Percentiles rank a stretch among this genome's conserved stretches.
phyloP scores from a whole-genome alignment of 345 rosid species.

The Corchorus olitorius region DNA sequence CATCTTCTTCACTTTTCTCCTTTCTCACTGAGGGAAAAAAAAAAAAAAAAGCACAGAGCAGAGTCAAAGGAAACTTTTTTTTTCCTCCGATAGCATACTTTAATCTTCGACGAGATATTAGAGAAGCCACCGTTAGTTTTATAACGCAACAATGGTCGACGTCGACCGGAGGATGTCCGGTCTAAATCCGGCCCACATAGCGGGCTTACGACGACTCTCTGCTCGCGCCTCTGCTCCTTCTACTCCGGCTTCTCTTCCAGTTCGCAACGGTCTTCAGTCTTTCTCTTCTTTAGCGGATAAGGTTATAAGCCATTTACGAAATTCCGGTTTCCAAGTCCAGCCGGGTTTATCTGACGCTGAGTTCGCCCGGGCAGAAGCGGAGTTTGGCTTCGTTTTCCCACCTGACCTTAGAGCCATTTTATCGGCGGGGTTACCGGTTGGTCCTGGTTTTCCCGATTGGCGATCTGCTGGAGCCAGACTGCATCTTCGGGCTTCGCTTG shows the following conservation, averaged over 20 bases:
- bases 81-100: not conserved
- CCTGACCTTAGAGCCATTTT: slow-evolving; percentile 93
- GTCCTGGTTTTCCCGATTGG: slow-evolving; percentile 97
- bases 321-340: slow-evolving; percentile 75
- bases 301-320: slow-evolving; percentile 67
- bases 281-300: slow-evolving; percentile 76
- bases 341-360: slow-evolving; percentile 82
- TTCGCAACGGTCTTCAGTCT: slow-evolving; percentile 69
- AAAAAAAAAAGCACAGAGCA: no score
- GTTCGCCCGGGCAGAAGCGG: slow-evolving; percentile 87
- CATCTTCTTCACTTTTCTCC: slow-evolving; percentile 16
- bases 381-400: slow-evolving; percentile 88
- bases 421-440: slow-evolving; percentile 82
- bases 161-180: slow-evolving; percentile 95
- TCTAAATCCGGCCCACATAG: slow-evolving; percentile 83
- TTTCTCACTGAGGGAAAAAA: slow-evolving; percentile 3
- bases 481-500: slow-evolving; percentile 78
- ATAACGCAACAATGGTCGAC: slow-evolving; percentile 68
- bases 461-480: slow-evolving; percentile 76
- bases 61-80: not conserved
- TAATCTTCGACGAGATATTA: not conserved
- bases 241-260: slow-evolving; percentile 39
- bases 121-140: not conserved
- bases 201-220: slow-evolving; percentile 94
- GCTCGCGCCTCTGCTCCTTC: slow-evolving; percentile 87